Conservation (phyloP, 495 filamentous ascomycete species). For the Amphirosellinia nigrospora region DNA sequence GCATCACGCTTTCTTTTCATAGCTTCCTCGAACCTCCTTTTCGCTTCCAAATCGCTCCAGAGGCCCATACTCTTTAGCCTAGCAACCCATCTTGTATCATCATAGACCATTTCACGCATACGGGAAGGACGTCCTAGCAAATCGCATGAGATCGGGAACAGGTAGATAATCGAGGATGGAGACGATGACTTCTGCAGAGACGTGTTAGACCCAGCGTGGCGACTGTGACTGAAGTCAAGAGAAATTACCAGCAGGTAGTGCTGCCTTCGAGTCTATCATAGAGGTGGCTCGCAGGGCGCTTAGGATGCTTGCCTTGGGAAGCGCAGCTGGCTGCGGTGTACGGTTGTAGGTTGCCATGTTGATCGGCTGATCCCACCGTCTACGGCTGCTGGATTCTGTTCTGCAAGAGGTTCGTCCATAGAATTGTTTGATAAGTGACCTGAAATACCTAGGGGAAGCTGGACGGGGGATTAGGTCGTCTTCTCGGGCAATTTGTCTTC, state of each 20-base stretch:
- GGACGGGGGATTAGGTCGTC: background rate
- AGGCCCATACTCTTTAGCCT: constrained; percentile 82
- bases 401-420: constrained; percentile 11
- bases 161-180: constrained; percentile 88
- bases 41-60: constrained; percentile 90
- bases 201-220: constrained; percentile 12
- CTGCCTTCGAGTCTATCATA: constrained; percentile 75
- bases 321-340: constrained; percentile 54
- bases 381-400: background rate
- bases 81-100: constrained; percentile 94
- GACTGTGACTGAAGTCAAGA: background rate
- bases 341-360: constrained; percentile 71
- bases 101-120: constrained; percentile 98
- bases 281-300: constrained; percentile 75
- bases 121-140: constrained; percentile 88
- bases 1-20: constrained; percentile 70
- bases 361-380: constrained; percentile 9
- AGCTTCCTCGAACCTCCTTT: constrained; percentile 75
- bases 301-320: constrained; percentile 63
- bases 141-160: constrained; percentile 79
- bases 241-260: constrained; percentile 75
- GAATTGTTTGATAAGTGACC: background rate
- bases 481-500: background rate
- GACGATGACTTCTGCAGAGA: constrained; percentile 77
- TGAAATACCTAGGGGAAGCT: background rate